A percentile compares a stretch with the other conserved stretches of the same genome.
phyloP scores from a whole-genome alignment of 2,329 filamentous ascomycete species.

The Phialocephala sp. region DNA sequence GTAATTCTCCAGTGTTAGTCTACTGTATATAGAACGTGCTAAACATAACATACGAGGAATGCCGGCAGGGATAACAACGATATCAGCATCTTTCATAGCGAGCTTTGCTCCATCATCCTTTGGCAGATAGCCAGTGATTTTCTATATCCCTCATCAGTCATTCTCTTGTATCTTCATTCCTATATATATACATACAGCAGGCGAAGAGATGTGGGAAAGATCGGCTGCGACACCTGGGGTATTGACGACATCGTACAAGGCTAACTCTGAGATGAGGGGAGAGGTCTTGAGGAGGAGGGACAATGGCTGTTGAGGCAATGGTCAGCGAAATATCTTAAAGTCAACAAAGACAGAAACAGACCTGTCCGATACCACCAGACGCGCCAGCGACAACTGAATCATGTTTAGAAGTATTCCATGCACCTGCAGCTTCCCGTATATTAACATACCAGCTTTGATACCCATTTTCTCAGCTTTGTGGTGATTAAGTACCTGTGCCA shows the following conservation, averaged over 20 bases:
- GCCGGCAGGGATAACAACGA: conserved; percentile 96
- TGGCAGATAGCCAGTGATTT: conserved; percentile 87
- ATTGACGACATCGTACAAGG: conserved; percentile 99
- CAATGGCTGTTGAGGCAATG: conserved; percentile 69
- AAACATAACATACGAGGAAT: conserved; percentile 79
- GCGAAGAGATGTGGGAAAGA: conserved; percentile 94
- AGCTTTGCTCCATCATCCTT: conserved; percentile 83
- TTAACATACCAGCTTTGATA: conserved; percentile 62
- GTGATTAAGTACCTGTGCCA: conserved; percentile 26
- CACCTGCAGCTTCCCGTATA: background rate
- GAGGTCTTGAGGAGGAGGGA: conserved; percentile 94
- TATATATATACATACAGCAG: conserved; percentile 66
- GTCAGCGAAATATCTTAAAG: conserved; percentile 23
- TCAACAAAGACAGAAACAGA: conserved; percentile 47
- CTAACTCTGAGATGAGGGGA: conserved; percentile 87
- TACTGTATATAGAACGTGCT: background rate
- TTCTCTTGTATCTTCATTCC: conserved; percentile 40
- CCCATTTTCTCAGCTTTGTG: conserved; percentile 51
- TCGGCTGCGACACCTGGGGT: conserved; percentile 95
- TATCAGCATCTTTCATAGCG: conserved; percentile 90
- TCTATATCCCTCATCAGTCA: conserved; percentile 56
- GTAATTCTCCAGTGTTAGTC: conserved; percentile 20
- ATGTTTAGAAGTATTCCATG: conserved; percentile 19
- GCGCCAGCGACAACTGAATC: conserved; percentile 83
- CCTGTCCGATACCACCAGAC: conserved; percentile 98